Conservation (phyloP, 73 alveolate genomes). For the Paraurostyla sp. region DNA sequence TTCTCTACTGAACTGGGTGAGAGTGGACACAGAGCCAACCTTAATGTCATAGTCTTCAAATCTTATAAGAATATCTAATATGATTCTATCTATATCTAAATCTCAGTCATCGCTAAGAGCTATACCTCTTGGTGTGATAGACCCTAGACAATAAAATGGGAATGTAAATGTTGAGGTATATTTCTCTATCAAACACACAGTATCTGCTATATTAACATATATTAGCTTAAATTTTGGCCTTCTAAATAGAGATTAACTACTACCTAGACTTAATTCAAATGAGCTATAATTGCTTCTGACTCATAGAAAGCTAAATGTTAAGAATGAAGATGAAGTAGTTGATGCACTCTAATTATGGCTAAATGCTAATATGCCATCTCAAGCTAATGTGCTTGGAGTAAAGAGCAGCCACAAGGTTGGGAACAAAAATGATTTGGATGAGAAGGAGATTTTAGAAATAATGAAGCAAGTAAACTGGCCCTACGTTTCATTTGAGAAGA, state of each 20-base stretch:
- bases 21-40: conserved; percentile 34
- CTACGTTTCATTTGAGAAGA: conserved; percentile 52
- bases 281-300: conserved; percentile 21
- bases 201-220: conserved; percentile 19
- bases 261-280: neutral
- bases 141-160: neutral
- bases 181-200: conserved; percentile 11
- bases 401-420: neutral
- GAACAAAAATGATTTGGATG: neutral
- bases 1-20: conserved; percentile 48
- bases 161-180: conserved; percentile 52
- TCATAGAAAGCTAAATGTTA: conserved; percentile 44
- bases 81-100: conserved; percentile 16
- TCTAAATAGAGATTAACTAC: conserved; percentile 14
- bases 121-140: neutral
- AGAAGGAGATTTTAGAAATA: conserved; percentile 9
- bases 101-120: neutral
- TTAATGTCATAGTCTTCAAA: neutral
- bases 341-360: conserved; percentile 26
- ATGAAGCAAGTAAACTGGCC: conserved; percentile 51
- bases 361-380: neutral
- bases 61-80: neutral
- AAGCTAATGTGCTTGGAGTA: too few relatives aligned
- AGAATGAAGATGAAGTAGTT: conserved; percentile 60
- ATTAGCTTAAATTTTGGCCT: conserved; percentile 28